Evolutionary conservation across 2,329 filamentous ascomycete genomes (phyloP).

Genomic region (Monosporascus sp.): DNA sequence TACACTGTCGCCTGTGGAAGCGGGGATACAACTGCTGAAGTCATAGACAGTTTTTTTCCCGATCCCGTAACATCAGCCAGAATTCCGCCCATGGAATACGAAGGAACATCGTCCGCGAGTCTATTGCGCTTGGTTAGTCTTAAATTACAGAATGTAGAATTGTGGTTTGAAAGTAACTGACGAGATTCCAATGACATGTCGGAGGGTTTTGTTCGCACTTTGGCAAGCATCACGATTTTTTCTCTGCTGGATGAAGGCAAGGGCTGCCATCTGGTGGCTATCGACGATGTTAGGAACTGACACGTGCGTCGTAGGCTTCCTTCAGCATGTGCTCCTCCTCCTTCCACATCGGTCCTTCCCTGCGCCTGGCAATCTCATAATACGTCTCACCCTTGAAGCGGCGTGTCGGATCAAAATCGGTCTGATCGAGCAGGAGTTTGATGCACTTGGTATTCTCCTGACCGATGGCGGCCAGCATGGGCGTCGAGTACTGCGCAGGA

Average conservation of each 20-base stretch:
- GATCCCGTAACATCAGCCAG: not conserved
- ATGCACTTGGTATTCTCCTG: slow-evolving; percentile 83
- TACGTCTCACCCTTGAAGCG: slow-evolving; percentile 75
- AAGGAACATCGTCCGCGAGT: not conserved
- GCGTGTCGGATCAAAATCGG: slow-evolving; percentile 75
- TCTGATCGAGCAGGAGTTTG: slow-evolving; percentile 70
- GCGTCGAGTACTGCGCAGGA: slow-evolving; percentile 72
- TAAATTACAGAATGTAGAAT: not conserved
- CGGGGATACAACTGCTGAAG: not conserved
- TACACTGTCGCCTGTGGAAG: not conserved
- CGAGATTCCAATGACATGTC: not conserved
- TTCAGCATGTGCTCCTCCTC: slow-evolving; percentile 80
- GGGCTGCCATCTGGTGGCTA: not conserved
- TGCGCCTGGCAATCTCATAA: slow-evolving; percentile 76
- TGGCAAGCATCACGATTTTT: not conserved
- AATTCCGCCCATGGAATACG: not conserved
- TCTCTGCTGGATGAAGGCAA: not conserved
- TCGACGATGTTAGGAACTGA: not conserved
- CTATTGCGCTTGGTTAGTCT: not conserved
- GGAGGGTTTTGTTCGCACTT: not conserved
- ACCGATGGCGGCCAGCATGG: slow-evolving; percentile 90
- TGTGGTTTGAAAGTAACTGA: not conserved
- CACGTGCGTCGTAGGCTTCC: slow-evolving; percentile 62
- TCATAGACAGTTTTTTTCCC: not conserved
- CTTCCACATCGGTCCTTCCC: slow-evolving; percentile 83